A percentile compares a stretch with the other conserved stretches of the same genome.
Evolutionary conservation across 129 eudicot genomes (phyloP).

Genomic region (Artemisia annua): DNA sequence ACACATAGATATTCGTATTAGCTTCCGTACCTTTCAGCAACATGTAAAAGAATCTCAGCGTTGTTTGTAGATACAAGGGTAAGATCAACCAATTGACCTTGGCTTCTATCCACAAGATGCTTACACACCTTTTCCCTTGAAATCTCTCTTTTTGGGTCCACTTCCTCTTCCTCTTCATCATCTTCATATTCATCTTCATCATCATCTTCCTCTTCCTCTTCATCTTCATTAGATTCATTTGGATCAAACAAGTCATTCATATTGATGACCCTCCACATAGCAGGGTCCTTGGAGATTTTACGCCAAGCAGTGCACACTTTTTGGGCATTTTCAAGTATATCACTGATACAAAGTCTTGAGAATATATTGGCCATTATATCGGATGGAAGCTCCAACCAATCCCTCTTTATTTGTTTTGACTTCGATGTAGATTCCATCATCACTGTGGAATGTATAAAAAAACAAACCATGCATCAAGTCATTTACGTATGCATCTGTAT

Average conservation of each 20-base stretch:
- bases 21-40: background rate
- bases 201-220: background rate
- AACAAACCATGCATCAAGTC: background rate
- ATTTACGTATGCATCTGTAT: too few species aligned
- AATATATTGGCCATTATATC: background rate
- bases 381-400: background rate
- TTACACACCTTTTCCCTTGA: background rate
- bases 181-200: too few species aligned
- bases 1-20: background rate
- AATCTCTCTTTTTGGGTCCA: background rate
- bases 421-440: background rate
- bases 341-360: background rate
- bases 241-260: background rate
- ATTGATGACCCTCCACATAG: conserved; percentile 9
- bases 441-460: background rate
- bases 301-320: conserved; percentile 7
- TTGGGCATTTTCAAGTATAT: conserved; percentile 5
- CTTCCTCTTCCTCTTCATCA: too few species aligned
- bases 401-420: too few species aligned
- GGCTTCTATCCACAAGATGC: conserved; percentile 1
- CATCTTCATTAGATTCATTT: background rate
- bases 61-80: background rate
- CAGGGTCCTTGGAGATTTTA: conserved; percentile 3
- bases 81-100: background rate
- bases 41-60: background rate